phyloP scores from a whole-genome alignment of 2,329 filamentous ascomycete species.

The Colletotrichum echinochloae region DNA sequence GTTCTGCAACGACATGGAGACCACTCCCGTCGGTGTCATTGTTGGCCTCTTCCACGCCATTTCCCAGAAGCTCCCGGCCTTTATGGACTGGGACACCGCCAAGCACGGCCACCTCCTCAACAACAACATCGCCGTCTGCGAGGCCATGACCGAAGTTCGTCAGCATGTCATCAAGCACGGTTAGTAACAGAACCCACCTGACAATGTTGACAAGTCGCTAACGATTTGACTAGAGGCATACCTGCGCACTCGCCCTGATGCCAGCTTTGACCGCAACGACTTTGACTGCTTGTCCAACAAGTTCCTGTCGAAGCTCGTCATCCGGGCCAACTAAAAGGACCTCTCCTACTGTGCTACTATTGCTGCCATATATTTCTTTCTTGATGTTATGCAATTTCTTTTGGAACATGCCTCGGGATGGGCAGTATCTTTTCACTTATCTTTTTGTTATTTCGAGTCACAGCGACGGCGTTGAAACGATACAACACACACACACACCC shows the following conservation, averaged over 20 bases:
- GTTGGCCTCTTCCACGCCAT: constrained; percentile 98
- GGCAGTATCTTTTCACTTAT: constrained; percentile 27
- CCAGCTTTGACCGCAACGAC: constrained; percentile 89
- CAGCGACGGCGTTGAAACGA: constrained; percentile 43
- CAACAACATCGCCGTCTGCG: constrained; percentile 92
- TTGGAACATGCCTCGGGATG: constrained; percentile 28
- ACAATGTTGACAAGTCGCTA: constrained; percentile 48
- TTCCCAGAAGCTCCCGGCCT: constrained; percentile 92
- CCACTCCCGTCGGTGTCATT: constrained; percentile 93
- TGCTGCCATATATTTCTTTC: constrained; percentile 36
- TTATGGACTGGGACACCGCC: constrained; percentile 92
- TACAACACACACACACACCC: constrained; percentile 38
- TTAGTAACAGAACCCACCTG: constrained; percentile 61
- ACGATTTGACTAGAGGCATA: constrained; percentile 78
- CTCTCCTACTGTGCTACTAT: constrained; percentile 38
- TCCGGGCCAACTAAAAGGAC: constrained; percentile 86
- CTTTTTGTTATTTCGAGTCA: constrained; percentile 41
- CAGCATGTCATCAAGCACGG: constrained; percentile 94
- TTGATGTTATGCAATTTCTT: constrained; percentile 24
- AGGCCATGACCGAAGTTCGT: constrained; percentile 95
- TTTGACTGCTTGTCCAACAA: constrained; percentile 98
- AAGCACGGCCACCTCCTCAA: constrained; percentile 92
- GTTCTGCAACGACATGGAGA: constrained; percentile 98
- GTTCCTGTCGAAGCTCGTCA: constrained; percentile 95
- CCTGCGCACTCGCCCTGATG: constrained; percentile 80